A percentile compares a stretch with the other conserved stretches of the same genome.
These are phyloP conservation scores for Amniculicola lignicola DNA, from an alignment of 495 filamentous ascomycete genomes.

Conservation along the genomic window DNA sequence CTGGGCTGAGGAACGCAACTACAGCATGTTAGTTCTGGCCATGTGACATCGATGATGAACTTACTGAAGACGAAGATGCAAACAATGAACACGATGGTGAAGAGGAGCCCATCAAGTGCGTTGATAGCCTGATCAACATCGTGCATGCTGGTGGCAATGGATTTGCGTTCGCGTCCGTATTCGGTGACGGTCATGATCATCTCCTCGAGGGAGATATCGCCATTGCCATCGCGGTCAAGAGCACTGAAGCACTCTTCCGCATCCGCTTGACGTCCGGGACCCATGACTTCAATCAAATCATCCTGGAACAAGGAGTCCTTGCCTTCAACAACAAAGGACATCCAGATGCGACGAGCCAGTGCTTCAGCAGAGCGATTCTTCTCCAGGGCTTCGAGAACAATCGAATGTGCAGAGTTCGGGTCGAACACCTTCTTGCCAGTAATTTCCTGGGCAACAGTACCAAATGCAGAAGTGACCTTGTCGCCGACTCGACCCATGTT, in stretches of 20 bases:
- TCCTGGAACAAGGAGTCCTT: constrained; percentile 73
- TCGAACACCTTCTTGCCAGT: constrained; percentile 95
- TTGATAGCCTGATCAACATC: constrained; percentile 94
- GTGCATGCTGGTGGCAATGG: constrained; percentile 87
- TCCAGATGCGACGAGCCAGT: constrained; percentile 88
- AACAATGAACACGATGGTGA: constrained; percentile 73
- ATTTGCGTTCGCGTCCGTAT: constrained; percentile 75
- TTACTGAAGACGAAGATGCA: constrained; percentile 80
- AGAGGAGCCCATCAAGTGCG: constrained; percentile 81
- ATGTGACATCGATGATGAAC: constrained; percentile 27
- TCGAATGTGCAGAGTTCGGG: constrained; percentile 78
- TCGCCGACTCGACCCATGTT: constrained; percentile 81
- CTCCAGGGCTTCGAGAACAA: constrained; percentile 85
- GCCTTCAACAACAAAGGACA: constrained; percentile 94
- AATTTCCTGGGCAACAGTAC: constrained; percentile 90
- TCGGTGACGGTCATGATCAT: constrained; percentile 87
- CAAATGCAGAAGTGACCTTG: constrained; percentile 71
- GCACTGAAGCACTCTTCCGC: constrained; percentile 78
- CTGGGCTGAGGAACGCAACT: constrained; percentile 80
- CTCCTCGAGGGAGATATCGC: constrained; percentile 90
- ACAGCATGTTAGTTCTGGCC: constrained; percentile 2
- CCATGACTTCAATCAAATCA: constrained; percentile 85
- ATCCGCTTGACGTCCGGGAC: constrained; percentile 62
- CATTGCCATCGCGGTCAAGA: constrained; percentile 84
- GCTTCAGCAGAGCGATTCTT: constrained; percentile 79